Conservation (phyloP, 1,139 yeast genomes). For the Yamadazyma triangularis region DNA sequence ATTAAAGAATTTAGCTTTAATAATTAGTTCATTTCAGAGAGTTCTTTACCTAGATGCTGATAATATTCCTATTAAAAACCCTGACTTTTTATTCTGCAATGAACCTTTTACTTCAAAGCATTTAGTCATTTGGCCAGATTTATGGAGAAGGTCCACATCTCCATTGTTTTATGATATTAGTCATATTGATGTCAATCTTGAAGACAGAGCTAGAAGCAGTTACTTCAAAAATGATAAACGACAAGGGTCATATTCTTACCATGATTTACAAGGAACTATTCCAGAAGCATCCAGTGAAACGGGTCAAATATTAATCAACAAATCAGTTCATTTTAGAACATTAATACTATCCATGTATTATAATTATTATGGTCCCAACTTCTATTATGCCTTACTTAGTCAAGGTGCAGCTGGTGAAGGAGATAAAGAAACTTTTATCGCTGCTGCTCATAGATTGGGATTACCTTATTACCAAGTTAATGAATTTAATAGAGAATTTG, state of each 20-base stretch:
- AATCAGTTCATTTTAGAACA: constrained; percentile 44
- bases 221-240: constrained; percentile 24
- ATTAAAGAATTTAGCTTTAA: constrained; percentile 29
- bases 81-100: constrained; percentile 27
- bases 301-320: constrained; percentile 53
- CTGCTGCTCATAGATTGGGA: constrained; percentile 51
- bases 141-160: constrained; percentile 38
- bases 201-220: constrained; percentile 19
- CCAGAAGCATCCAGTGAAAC: constrained; percentile 62
- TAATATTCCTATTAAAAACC: constrained; percentile 29
- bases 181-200: constrained; percentile 18
- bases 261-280: constrained; percentile 52
- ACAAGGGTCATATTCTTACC: constrained; percentile 26
- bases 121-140: constrained; percentile 36
- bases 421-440: constrained; percentile 56
- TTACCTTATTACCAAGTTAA: constrained; percentile 53
- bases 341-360: constrained; percentile 52
- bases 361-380: constrained; percentile 42
- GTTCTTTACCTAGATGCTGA: constrained; percentile 36
- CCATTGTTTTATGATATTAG: constrained; percentile 31
- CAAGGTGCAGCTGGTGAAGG: constrained; percentile 38
- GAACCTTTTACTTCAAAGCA: constrained; percentile 25
- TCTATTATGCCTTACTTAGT: constrained; percentile 27
- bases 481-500: constrained; percentile 35
- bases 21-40: constrained; percentile 29